phyloP scores from a whole-genome alignment of 768 basidiomycete genomes.

The Suillus bovinus region DNA sequence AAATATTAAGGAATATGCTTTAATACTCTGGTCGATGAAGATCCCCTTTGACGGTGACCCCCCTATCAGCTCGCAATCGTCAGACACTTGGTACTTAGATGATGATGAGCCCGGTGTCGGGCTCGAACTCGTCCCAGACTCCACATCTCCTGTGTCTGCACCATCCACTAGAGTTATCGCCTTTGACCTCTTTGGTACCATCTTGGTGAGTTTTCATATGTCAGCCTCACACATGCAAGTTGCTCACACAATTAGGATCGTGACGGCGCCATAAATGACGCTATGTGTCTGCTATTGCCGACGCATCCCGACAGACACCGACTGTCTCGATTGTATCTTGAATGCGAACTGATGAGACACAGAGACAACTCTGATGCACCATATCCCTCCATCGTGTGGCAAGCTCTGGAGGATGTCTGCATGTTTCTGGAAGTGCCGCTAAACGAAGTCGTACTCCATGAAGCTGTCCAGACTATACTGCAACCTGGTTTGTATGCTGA shows the following conservation, averaged over 20 bases:
- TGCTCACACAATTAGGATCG: not conserved
- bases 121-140: not conserved
- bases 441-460: not conserved
- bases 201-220: not conserved
- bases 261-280: not conserved
- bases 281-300: not conserved
- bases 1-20: not conserved
- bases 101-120: not conserved
- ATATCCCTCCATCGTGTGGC: not conserved
- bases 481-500: not conserved
- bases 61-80: too few relatives aligned
- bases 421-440: not conserved
- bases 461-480: not conserved
- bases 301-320: not conserved
- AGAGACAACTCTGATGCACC: not conserved
- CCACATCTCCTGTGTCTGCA: not conserved
- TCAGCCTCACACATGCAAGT: not conserved
- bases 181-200: conserved; percentile 1
- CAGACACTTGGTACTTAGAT: not conserved
- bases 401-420: not conserved
- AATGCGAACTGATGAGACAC: not conserved
- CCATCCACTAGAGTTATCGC: conserved; percentile 1
- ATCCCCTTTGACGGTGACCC: conserved; percentile 8
- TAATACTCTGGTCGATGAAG: not conserved
- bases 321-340: not conserved